Evolutionary conservation across 2,329 filamentous ascomycete species (phyloP).

Genomic region (Penicillium sp.): DNA sequence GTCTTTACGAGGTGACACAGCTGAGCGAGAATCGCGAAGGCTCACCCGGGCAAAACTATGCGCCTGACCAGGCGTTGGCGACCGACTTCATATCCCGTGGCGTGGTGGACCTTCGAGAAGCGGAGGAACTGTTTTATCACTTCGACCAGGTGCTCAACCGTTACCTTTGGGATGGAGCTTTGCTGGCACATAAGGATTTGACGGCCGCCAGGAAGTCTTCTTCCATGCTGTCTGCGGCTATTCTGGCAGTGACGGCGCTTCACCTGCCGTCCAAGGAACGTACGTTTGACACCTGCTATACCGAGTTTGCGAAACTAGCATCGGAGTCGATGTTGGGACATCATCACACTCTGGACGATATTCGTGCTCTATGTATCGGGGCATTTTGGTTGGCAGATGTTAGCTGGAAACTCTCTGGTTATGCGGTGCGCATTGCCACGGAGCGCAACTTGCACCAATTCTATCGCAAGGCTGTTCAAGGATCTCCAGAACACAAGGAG

Average conservation of each 20-base stretch:
- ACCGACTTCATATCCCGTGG: constrained; percentile 56
- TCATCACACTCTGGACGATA: constrained; percentile 52
- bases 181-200: constrained; percentile 49
- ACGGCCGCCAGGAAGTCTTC: constrained; percentile 50
- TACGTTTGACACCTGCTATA: constrained; percentile 51
- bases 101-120: constrained; percentile 45
- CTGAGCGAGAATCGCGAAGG: constrained; percentile 39
- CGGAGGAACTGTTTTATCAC: constrained; percentile 44
- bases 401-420: constrained; percentile 49
- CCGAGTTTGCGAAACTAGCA: constrained; percentile 55
- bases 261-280: constrained; percentile 50
- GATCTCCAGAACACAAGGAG: constrained; percentile 39
- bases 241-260: constrained; percentile 53
- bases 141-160: constrained; percentile 45
- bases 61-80: constrained; percentile 36
- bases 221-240: constrained; percentile 42
- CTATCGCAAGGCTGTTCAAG: constrained; percentile 42
- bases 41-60: constrained; percentile 32
- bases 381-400: constrained; percentile 59
- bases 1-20: constrained; percentile 52
- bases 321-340: constrained; percentile 55
- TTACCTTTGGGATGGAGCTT: constrained; percentile 46
- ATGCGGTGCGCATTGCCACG: constrained; percentile 45
- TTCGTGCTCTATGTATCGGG: constrained; percentile 56
- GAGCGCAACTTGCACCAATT: constrained; percentile 46